Evolutionary conservation across 441 rosid species (phyloP).

Genomic region (Omphalea diandra): DNA sequence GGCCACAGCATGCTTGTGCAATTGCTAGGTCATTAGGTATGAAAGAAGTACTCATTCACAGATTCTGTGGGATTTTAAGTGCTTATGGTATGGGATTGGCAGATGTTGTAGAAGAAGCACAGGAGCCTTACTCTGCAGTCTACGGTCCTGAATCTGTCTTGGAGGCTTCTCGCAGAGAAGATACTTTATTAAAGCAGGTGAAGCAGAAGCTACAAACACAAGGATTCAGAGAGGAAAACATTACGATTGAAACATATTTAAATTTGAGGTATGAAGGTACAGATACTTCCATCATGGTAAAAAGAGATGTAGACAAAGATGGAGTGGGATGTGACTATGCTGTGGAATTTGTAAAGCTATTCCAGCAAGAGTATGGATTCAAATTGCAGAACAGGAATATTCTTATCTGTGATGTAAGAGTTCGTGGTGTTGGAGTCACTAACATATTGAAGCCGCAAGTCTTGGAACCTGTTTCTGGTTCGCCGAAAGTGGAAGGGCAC

Average conservation of each 20-base stretch:
- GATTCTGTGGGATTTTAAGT: conserved; percentile 88
- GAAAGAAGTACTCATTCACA: conserved; percentile 87
- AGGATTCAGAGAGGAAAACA: conserved; percentile 65
- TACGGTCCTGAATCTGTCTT: conserved; percentile 61
- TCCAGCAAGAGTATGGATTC: conserved; percentile 90
- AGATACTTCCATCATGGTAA: conserved; percentile 95
- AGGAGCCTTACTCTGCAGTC: conserved; percentile 86
- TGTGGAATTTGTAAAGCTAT: conserved; percentile 69
- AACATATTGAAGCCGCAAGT: conserved; percentile 74
- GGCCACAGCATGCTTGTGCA: conserved; percentile 98
- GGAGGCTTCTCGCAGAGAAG: conserved; percentile 71
- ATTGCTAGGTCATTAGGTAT: conserved; percentile 89
- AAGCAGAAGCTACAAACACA: conserved; percentile 66
- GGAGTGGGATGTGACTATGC: conserved; percentile 58
- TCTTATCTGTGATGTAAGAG: conserved; percentile 81
- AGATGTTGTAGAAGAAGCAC: conserved; percentile 95
- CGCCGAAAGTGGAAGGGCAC: conserved; percentile 57
- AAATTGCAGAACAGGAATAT: conserved; percentile 74
- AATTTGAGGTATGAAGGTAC: conserved; percentile 93
- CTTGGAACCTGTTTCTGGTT: conserved; percentile 40
- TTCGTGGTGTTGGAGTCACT: conserved; percentile 87
- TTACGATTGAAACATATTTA: conserved; percentile 67
- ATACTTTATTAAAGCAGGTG: conserved; percentile 47
- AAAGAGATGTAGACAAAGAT: conserved; percentile 43
- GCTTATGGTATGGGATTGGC: conserved; percentile 99